Conservation (phyloP, 805 yeast genomes). For the Pichia thaimueangensis region DNA sequence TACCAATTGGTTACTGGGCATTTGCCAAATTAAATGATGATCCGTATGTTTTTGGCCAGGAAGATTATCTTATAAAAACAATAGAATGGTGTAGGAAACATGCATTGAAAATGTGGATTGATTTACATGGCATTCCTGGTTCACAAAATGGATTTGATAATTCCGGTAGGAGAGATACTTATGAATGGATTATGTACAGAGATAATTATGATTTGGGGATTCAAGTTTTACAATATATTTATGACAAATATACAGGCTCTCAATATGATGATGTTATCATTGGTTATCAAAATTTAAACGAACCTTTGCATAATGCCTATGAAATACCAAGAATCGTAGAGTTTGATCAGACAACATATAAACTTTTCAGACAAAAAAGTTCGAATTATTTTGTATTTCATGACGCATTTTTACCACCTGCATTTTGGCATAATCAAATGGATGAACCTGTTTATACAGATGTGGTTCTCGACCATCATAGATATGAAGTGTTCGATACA, state of each 20-base stretch:
- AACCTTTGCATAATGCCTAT: slow-evolving; percentile 55
- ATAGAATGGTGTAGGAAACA: slow-evolving; percentile 59
- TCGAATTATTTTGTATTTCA: slow-evolving; percentile 48
- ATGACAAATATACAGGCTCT: slow-evolving; percentile 44
- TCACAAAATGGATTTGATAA: slow-evolving; percentile 86
- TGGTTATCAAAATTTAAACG: slow-evolving; percentile 67
- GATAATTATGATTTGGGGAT: slow-evolving; percentile 43
- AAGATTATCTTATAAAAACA: slow-evolving; percentile 55
- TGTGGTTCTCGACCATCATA: slow-evolving; percentile 82
- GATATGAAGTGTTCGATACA: slow-evolving; percentile 80
- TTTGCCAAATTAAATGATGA: slow-evolving; percentile 44
- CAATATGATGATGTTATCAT: slow-evolving; percentile 50
- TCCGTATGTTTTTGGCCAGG: slow-evolving; percentile 65
- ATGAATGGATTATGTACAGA: slow-evolving; percentile 37
- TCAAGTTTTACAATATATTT: slow-evolving; percentile 43
- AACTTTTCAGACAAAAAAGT: slow-evolving; percentile 34
- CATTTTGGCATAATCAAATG: slow-evolving; percentile 43
- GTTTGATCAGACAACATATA: slow-evolving; percentile 39
- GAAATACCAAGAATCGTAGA: slow-evolving; percentile 36
- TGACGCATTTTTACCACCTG: slow-evolving; percentile 56
- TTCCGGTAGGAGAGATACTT: slow-evolving; percentile 54
- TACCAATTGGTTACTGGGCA: slow-evolving; percentile 83
- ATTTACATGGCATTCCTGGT: slow-evolving; percentile 78
- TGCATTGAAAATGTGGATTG: slow-evolving; percentile 64
- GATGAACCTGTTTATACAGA: slow-evolving; percentile 26